These are phyloP conservation scores for Neophaeococcomyces aloes DNA, from an alignment of 2,329 filamentous ascomycete genomes.

Conservation along the genomic window DNA sequence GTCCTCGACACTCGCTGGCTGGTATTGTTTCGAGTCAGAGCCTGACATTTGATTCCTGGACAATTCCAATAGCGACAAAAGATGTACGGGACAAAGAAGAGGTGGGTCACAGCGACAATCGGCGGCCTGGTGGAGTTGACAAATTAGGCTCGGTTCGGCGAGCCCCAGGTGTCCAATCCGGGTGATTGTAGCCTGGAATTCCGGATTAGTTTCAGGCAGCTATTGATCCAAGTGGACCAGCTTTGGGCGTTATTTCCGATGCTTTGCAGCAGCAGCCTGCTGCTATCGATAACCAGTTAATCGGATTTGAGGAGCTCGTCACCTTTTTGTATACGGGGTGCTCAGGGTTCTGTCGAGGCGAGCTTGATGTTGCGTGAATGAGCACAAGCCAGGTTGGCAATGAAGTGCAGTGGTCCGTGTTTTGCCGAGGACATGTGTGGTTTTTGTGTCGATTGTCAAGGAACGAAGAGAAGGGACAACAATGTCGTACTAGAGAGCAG, in stretches of 20 bases:
- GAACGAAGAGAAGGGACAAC: not conserved
- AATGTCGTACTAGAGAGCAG: not conserved
- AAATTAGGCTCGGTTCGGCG: slow-evolving; percentile 6
- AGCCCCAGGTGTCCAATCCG: slow-evolving; percentile 5
- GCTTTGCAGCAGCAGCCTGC: not conserved
- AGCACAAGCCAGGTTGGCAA: too few relatives aligned
- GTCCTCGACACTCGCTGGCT: slow-evolving; percentile 38
- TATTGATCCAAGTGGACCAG: not conserved
- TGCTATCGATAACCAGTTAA: slow-evolving; percentile 1
- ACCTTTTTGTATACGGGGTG: not conserved
- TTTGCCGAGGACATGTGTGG: not conserved
- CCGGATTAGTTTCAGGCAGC: not conserved
- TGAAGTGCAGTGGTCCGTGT: not conserved
- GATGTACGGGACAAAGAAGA: slow-evolving; percentile 3
- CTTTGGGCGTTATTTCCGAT: not conserved
- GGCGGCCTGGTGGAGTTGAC: slow-evolving; percentile 1
- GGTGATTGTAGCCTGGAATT: slow-evolving; percentile 5
- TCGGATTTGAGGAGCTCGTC: not conserved
- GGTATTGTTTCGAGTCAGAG: slow-evolving; percentile 24
- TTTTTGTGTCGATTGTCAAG: not conserved
- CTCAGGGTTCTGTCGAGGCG: not conserved
- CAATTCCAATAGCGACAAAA: slow-evolving; percentile 1
- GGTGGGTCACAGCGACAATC: slow-evolving; percentile 3
- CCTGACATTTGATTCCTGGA: slow-evolving; percentile 14
- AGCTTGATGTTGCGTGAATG: not conserved